Conservation (phyloP, 441 rosid genomes). For the Euphorbia corollata region DNA sequence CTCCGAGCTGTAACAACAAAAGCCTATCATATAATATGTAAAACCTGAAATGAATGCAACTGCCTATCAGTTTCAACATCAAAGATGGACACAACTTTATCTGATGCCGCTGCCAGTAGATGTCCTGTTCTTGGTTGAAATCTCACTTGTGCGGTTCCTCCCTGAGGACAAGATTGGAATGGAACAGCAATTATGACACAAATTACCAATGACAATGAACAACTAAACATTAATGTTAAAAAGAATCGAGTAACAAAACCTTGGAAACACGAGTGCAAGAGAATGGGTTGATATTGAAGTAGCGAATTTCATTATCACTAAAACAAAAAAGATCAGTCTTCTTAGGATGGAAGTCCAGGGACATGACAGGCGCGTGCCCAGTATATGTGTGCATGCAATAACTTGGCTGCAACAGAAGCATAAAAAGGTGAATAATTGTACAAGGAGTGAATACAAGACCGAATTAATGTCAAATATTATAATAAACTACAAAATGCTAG, state of each 20-base stretch:
- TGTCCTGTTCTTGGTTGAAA: conserved; percentile 60
- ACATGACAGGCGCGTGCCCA: conserved; percentile 51
- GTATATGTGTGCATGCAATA: conserved; percentile 38
- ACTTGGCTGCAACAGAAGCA: conserved; percentile 42
- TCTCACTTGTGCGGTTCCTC: conserved; percentile 58
- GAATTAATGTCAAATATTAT: background rate
- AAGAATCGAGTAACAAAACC: conserved; percentile 25
- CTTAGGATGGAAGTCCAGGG: conserved; percentile 71
- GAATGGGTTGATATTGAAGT: conserved; percentile 45
- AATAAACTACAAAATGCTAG: conserved; percentile 4
- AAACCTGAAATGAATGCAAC: conserved; percentile 43
- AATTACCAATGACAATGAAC: background rate
- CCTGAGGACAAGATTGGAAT: conserved; percentile 30
- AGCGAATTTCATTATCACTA: conserved; percentile 51
- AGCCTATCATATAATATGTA: background rate
- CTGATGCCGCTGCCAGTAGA: conserved; percentile 55
- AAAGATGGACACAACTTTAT: conserved; percentile 49
- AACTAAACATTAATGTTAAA: background rate
- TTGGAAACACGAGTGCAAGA: conserved; percentile 38
- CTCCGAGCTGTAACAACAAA: background rate
- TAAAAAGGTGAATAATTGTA: conserved; percentile 16
- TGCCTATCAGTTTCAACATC: conserved; percentile 50
- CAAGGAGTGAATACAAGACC: background rate
- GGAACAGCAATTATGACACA: background rate
- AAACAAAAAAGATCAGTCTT: conserved; percentile 56